Evolutionary conservation across 768 basidiomycete genomes (phyloP), one percentile per base, ranked within the genome.

Genomic region (Chiua virens): DNA sequence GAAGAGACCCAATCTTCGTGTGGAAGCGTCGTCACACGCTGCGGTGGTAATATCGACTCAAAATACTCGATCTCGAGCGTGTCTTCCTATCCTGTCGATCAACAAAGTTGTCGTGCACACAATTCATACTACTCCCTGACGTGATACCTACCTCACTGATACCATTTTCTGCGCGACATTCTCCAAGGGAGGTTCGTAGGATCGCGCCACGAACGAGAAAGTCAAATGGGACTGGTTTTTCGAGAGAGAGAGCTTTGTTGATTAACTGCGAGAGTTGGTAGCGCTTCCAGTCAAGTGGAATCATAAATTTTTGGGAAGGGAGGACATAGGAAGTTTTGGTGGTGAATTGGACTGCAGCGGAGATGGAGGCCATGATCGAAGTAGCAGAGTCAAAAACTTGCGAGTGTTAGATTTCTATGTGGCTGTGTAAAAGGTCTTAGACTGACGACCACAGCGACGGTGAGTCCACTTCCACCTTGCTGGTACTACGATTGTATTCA

Each of bases 181-280:
- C 86, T 13, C 77, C 83, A 23, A 99, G 65, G 23, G 76, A 83
- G 0, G 79, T 77, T 41, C 88, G 74, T 3, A 98, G 68, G 13
- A 98, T 79, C 63, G 89, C 83, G n/a, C 92, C 92, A 40, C 80
- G 76, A 37, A 97, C 75, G 40, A 99, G 70, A 68, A 98, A 98
- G 69, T 99, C 95, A 65, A 98, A 98, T 0, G 94, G 95, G 3
- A 96, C 75, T 0, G 89, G 84, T 48, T 82, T 81, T 0, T 78
- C 67, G 17, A 88, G 80, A 22, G 80, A 78, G 23, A 98, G 75
- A 1, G 95, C 91, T 64, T 97, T 97, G 75, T 99, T 99, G 52
- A 99, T 85, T 38, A 98, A 86, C 54, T 98, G 93, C 1, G 95
- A 98, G 28, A 99, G 86, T 61, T 98, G 96, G 69, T 89, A 98